These are phyloP conservation scores for Nephelium lappaceum DNA, from an alignment of 345 rosid genomes.

Conservation along the genomic window DNA sequence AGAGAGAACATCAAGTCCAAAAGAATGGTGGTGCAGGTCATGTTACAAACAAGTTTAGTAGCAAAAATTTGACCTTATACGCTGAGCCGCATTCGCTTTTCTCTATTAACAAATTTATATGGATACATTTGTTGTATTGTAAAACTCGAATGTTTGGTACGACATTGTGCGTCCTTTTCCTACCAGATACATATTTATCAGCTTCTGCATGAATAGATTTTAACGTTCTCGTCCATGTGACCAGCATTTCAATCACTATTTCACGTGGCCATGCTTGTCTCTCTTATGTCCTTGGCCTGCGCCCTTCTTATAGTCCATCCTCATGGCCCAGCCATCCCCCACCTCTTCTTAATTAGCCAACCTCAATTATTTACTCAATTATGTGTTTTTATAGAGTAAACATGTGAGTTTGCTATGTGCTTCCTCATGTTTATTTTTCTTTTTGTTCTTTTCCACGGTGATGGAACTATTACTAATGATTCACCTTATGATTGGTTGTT, in stretches of 20 bases:
- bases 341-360: neutral
- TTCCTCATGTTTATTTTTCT: too few relatives aligned
- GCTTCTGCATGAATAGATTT: conserved; percentile 39
- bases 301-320: neutral
- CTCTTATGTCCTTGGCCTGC: conserved; percentile 22
- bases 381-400: too few relatives aligned
- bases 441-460: too few relatives aligned
- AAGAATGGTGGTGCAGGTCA: neutral
- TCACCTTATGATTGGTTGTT: too few relatives aligned
- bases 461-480: too few relatives aligned
- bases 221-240: conserved; percentile 34
- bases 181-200: conserved; percentile 34
- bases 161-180: conserved; percentile 33
- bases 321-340: neutral
- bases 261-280: conserved; percentile 36
- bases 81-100: conserved; percentile 29
- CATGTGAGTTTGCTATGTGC: too few relatives aligned
- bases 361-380: neutral
- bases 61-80: conserved; percentile 27
- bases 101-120: conserved; percentile 34
- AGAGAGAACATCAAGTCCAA: neutral
- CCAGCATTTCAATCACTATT: conserved; percentile 9
- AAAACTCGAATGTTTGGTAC: conserved; percentile 41
- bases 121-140: conserved; percentile 41
- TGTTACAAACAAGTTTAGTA: neutral